Base-by-base conservation (phyloP, 2,329 filamentous ascomycete species). In the Arthrocladium fulminans region DNA sequence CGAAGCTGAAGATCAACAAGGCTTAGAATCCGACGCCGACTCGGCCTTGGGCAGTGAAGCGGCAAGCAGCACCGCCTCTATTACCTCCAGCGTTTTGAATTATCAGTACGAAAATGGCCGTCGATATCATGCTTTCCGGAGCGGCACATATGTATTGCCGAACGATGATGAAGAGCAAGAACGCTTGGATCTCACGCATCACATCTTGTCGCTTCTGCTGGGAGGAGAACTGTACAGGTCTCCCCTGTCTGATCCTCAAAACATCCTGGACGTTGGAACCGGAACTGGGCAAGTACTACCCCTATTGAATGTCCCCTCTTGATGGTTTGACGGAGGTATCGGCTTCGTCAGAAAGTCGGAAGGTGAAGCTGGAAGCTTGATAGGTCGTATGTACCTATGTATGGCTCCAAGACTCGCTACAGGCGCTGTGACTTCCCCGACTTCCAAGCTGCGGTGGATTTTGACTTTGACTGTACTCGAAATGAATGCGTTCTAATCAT, bases 251-350 rank as follows among this genome's bases (percentile, higher is more conserved):
- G 62, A 68, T 63, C 54, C 66, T 63, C 50, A 62, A 22, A 34
- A 49, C 20, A 72, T 80, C n/a, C 66, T 81, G 6, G 77, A 81
- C 56, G 66, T 81, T 10, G 76, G 77, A 37, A 80, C 75, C 6
- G 80, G 80, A 12, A 79, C 77, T 1, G 79, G 80, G 32, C 13
- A 35, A 35, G 32, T 29, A 15, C 13, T 35, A n/a, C 13, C 32
- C 17, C n/a, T n/a, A 35, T 35, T 35, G 10, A 7, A 15, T 35
- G 13, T 35, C 2, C 78, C 78, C 62, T 85, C 27, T 35, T n/a
- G 5, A 15, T 35, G 17, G 6, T 35, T n/a, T 35, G 17, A 9
- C 13, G 32, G 6, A 35, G 32, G 32, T 35, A 35, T 35, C 32
- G 32, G 32, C 32, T 35, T 35, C n/a, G 32, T n/a, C 13, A 35